Evolutionary conservation across 1,284 basidiomycete species (phyloP).

Genomic region (Limonomyces culmigenus): DNA sequence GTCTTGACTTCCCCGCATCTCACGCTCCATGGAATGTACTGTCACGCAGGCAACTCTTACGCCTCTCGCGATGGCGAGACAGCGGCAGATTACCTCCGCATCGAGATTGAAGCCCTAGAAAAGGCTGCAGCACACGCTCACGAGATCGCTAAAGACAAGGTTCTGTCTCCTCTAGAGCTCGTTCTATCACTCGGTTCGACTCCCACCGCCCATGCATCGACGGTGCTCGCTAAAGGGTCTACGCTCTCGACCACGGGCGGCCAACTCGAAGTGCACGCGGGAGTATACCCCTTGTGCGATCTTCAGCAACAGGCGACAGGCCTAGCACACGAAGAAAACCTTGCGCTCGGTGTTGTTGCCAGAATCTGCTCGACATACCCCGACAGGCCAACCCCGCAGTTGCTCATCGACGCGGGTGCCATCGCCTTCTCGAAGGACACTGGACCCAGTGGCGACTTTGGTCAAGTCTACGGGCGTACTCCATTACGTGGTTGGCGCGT

Average conservation of each 20-base stretch:
- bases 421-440: conserved; percentile 77
- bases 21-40: conserved; percentile 70
- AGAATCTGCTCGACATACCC: conserved; percentile 70
- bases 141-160: no score
- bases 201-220: conserved; percentile 67
- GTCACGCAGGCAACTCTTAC: conserved; percentile 66
- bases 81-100: conserved; percentile 47
- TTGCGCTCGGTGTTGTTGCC: conserved; percentile 55
- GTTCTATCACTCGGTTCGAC: conserved; percentile 75
- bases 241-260: conserved; percentile 37
- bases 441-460: conserved; percentile 56
- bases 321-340: conserved; percentile 34
- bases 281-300: conserved; percentile 75
- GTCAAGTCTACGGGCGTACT: conserved; percentile 47
- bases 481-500: no score
- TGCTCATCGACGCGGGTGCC: conserved; percentile 71
- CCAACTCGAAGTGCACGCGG: conserved; percentile 60
- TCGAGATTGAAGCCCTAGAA: conserved; percentile 62
- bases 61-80: conserved; percentile 46
- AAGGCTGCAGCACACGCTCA: conserved; percentile 44
- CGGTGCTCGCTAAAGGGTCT: conserved; percentile 26
- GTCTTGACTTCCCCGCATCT: conserved; percentile 36
- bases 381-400: no score
- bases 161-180: conserved; percentile 19
- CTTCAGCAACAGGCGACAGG: conserved; percentile 70